Evolutionary conservation across 192 early-diverging fungal species (phyloP).

Genomic region (Pilobolus umbonatus): DNA sequence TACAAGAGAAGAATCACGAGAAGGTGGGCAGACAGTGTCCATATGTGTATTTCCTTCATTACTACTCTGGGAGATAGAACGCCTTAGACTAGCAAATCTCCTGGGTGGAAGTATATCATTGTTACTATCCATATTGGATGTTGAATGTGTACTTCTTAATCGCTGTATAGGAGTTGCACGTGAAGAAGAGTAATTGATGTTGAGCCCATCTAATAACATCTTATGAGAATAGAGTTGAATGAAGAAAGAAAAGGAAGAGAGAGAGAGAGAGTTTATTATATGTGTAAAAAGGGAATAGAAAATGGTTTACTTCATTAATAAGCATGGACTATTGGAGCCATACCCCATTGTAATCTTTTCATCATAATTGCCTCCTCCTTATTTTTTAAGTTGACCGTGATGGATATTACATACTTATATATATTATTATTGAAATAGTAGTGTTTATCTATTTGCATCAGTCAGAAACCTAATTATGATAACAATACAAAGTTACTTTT

Average conservation of each 20-base stretch:
- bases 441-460: neutral
- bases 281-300: neutral
- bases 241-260: constrained; percentile 1
- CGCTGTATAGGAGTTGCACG: no score
- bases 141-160: no score
- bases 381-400: constrained; percentile 1
- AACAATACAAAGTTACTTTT: neutral
- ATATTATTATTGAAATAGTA: neutral
- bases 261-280: constrained; percentile 10
- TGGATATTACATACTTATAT: neutral
- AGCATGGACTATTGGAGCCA: no score
- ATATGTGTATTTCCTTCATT: neutral
- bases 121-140: no score
- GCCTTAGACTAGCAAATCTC: constrained; percentile 15
- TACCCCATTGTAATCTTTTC: no score
- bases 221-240: no score
- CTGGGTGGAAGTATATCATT: no score
- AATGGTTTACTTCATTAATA: no score
- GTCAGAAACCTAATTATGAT: constrained; percentile 18
- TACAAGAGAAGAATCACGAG: neutral
- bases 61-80: neutral
- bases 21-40: neutral
- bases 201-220: no score
- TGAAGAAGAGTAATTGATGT: no score
- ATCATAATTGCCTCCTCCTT: no score